Evolutionary conservation across 331 rosid genomes (phyloP).

Genomic region (Ulmus americana): DNA sequence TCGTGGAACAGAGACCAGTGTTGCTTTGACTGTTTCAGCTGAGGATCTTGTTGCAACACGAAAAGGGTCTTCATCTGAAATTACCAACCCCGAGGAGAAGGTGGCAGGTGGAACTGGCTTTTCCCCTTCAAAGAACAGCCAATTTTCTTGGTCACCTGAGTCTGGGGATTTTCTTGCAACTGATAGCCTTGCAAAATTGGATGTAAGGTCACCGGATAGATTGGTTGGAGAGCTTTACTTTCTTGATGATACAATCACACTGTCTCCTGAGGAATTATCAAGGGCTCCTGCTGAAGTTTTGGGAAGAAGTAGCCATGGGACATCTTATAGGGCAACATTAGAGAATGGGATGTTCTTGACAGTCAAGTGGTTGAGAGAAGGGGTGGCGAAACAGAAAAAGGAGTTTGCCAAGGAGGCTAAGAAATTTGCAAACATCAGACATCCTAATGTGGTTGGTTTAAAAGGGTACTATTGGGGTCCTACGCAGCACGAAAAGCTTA

Average conservation of each 20-base stretch:
- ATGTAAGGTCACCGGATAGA: conserved; percentile 83
- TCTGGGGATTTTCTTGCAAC: conserved; percentile 69
- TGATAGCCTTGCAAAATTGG: conserved; percentile 70
- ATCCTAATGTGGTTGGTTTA: conserved; percentile 90
- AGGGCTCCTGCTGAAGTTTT: conserved; percentile 96
- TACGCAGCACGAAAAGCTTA: conserved; percentile 96
- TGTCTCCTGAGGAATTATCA: conserved; percentile 87
- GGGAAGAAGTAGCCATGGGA: conserved; percentile 98
- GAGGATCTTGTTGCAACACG: conserved; percentile 72
- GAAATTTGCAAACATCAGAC: conserved; percentile 88
- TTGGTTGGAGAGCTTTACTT: conserved; percentile 87
- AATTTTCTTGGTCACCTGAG: conserved; percentile 83
- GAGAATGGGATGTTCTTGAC: conserved; percentile 75
- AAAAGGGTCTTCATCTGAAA: conserved; percentile 72
- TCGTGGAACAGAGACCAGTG: conserved; percentile 42
- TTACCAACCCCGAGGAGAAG: conserved; percentile 64
- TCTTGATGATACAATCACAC: conserved; percentile 71
- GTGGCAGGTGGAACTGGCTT: conserved; percentile 51
- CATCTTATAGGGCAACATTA: conserved; percentile 87
- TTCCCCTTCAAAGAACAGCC: conserved; percentile 81
- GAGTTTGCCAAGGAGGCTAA: conserved; percentile 93
- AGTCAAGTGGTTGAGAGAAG: conserved; percentile 98
- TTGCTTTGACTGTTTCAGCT: conserved; percentile 70
- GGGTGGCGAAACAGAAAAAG: conserved; percentile 92
- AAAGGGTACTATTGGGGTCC: conserved; percentile 99